Conservation (phyloP, 2,329 filamentous ascomycete genomes). For the Rhynchosporium agropyri region DNA sequence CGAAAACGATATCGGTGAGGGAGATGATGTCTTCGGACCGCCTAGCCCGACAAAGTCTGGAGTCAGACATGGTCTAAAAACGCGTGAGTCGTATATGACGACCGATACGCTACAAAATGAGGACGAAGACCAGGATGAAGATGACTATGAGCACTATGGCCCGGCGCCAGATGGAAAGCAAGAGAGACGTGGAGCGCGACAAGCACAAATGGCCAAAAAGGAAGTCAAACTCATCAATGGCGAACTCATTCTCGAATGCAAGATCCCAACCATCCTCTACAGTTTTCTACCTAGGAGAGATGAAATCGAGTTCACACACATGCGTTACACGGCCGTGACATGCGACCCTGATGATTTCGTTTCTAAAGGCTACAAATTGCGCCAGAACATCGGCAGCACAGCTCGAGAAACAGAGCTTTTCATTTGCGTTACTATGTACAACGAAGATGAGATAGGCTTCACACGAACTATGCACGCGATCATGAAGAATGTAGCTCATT, state of each 20-base stretch:
- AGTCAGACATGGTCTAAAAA: slow-evolving; percentile 26
- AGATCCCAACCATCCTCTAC: slow-evolving; percentile 97
- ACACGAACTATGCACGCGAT: slow-evolving; percentile 98
- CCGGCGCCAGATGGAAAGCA: slow-evolving; percentile 87
- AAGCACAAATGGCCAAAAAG: slow-evolving; percentile 87
- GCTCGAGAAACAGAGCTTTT: slow-evolving; percentile 91
- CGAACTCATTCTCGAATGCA: slow-evolving; percentile 96
- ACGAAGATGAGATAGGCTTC: slow-evolving; percentile 95
- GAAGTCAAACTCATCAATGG: slow-evolving; percentile 97
- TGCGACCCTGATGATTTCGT: slow-evolving; percentile 96
- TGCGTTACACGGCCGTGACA: slow-evolving; percentile 98
- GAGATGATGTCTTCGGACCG: slow-evolving; percentile 72
- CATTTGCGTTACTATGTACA: slow-evolving; percentile 99
- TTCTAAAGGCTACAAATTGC: slow-evolving; percentile 83
- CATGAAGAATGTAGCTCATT: slow-evolving; percentile 97
- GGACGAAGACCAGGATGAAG: slow-evolving; percentile 45
- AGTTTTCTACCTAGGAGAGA: slow-evolving; percentile 92
- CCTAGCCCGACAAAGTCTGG: slow-evolving; percentile 42
- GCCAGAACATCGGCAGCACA: slow-evolving; percentile 84
- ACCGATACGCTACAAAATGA: slow-evolving; percentile 43
- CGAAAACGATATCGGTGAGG: slow-evolving; percentile 52
- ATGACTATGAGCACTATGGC: slow-evolving; percentile 78
- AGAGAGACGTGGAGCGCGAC: slow-evolving; percentile 80
- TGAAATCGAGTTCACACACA: slow-evolving; percentile 96
- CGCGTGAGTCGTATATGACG: slow-evolving; percentile 46